Conservation (phyloP, 164 flowering plant species). For the Warburgia ugandensis region DNA sequence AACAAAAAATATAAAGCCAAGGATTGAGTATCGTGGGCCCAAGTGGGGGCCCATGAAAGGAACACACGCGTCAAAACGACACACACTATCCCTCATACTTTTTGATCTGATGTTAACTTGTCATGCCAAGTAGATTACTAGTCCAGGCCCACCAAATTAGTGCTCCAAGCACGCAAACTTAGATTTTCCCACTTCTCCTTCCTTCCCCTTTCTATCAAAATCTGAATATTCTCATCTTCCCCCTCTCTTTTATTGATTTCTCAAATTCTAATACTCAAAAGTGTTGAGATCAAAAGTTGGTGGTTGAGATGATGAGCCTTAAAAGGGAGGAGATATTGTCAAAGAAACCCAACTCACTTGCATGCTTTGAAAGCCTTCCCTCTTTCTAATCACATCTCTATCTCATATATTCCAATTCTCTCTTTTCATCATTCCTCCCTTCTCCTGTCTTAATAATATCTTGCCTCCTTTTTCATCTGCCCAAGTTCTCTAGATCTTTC, state of each 20-base stretch:
- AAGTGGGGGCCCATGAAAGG: background rate
- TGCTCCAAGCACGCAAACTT: background rate
- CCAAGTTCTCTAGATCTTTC: constrained; percentile 5
- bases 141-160: constrained; percentile 7
- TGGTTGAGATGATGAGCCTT: background rate
- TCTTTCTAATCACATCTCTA: background rate
- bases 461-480: background rate
- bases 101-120: constrained; percentile 9
- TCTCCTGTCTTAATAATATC: background rate
- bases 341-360: background rate
- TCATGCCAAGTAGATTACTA: constrained; percentile 13
- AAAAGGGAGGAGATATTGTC: background rate
- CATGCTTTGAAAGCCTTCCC: background rate
- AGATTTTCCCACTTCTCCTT: background rate
- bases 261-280: background rate
- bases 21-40: too few species aligned
- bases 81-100: constrained; percentile 3
- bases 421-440: background rate
- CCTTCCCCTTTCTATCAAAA: too few species aligned
- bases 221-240: constrained; percentile 14
- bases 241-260: background rate
- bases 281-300: too few species aligned
- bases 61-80: constrained; percentile 3
- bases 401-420: constrained; percentile 3
- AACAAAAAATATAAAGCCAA: too few species aligned